Evolutionary conservation across 345 rosid genomes (phyloP).

Genomic region (Barbarea vulgaris): DNA sequence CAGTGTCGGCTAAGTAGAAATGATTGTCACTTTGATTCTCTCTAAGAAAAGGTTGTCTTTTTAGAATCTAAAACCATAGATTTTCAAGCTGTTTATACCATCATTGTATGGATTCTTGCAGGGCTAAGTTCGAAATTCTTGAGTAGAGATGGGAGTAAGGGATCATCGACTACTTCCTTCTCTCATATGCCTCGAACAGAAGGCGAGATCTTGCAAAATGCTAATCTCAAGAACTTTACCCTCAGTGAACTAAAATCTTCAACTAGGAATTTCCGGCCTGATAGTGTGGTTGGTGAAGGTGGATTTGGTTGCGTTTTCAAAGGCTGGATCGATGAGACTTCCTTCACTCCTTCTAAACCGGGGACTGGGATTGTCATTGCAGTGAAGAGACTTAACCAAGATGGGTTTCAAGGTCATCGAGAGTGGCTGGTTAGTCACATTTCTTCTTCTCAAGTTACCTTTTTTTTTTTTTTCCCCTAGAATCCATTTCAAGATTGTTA

Average conservation of each 20-base stretch:
- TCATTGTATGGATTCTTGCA: conserved; percentile 28
- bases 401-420: conserved; percentile 83
- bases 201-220: conserved; percentile 84
- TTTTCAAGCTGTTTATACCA: neutral
- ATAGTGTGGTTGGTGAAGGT: conserved; percentile 92
- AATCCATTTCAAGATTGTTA: neutral
- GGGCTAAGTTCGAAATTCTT: conserved; percentile 65
- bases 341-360: conserved; percentile 69
- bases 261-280: conserved; percentile 86
- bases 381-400: conserved; percentile 88
- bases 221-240: conserved; percentile 70
- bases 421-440: conserved; percentile 87
- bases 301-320: conserved; percentile 98
- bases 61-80: neutral
- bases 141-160: conserved; percentile 65
- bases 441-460: neutral
- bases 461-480: neutral
- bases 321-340: conserved; percentile 89
- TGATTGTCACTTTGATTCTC: conserved; percentile 3
- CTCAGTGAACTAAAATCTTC: conserved; percentile 67
- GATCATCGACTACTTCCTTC: conserved; percentile 55
- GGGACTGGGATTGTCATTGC: conserved; percentile 87
- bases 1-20: conserved; percentile 26
- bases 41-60: conserved; percentile 2
- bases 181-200: conserved; percentile 80